Evolutionary conservation across 768 basidiomycete genomes (phyloP).

Genomic region (Chalciporus chontae): DNA sequence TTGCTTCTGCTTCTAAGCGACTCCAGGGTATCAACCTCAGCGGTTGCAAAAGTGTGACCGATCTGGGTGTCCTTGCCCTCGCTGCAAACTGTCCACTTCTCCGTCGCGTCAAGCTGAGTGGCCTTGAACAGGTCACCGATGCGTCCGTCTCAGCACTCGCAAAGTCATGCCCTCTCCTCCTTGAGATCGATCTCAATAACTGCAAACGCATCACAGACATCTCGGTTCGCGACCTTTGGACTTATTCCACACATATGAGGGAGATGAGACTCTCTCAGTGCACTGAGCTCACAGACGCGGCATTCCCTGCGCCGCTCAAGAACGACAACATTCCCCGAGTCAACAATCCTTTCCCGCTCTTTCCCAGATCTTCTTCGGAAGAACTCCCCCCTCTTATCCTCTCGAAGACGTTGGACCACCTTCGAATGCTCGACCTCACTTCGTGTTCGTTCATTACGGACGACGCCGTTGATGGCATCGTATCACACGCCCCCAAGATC

Average conservation of each 20-base stretch:
- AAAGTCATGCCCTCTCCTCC: constrained; percentile 74
- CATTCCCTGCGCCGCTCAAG: constrained; percentile 73
- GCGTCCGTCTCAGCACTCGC: constrained; percentile 72
- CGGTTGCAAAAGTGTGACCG: constrained; percentile 78
- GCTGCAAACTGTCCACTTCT: constrained; percentile 73
- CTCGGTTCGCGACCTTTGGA: constrained; percentile 82
- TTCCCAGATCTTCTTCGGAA: constrained; percentile 31
- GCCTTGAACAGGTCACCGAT: constrained; percentile 74
- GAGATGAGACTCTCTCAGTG: constrained; percentile 88
- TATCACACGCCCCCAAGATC: constrained; percentile 77
- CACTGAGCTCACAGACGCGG: constrained; percentile 71
- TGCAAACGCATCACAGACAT: constrained; percentile 76
- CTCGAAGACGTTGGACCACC: constrained; percentile 66
- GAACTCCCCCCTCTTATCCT: constrained; percentile 67
- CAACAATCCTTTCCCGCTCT: constrained; percentile 43
- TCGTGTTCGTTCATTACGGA: constrained; percentile 81
- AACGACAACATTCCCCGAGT: constrained; percentile 31
- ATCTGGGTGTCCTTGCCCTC: constrained; percentile 71
- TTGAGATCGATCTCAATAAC: constrained; percentile 91
- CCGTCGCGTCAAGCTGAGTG: constrained; percentile 86
- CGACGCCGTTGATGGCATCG: constrained; percentile 76
- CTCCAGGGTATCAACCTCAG: constrained; percentile 91
- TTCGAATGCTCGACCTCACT: constrained; percentile 92
- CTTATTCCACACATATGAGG: constrained; percentile 75
- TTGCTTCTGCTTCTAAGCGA: constrained; percentile 66